These are phyloP conservation scores for Bauhinia variegata DNA, from an alignment of 306 rosid genomes.

Conservation along the genomic window DNA sequence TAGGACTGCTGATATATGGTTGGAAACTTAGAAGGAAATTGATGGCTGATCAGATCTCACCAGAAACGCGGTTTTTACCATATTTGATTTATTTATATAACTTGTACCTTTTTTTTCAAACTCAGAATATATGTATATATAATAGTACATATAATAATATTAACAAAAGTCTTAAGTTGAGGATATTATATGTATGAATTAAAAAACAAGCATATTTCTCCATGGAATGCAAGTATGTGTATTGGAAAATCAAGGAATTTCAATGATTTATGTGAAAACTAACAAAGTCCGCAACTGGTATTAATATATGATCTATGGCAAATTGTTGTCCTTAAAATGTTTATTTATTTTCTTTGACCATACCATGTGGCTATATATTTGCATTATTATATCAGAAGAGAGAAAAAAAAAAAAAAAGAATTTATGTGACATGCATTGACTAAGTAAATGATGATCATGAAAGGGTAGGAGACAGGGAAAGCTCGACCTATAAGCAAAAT, in stretches of 20 bases:
- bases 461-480: too few species aligned
- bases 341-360: constrained; percentile 31
- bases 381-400: too few species aligned
- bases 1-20: constrained; percentile 6
- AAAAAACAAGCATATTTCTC: not conserved
- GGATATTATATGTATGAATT: too few species aligned
- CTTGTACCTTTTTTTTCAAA: not conserved
- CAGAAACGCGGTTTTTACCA: constrained; percentile 70
- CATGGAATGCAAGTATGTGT: not conserved
- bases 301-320: not conserved
- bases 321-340: not conserved
- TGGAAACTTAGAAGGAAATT: constrained; percentile 42
- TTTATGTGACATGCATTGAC: too few species aligned
- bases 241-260: not conserved
- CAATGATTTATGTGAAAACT: not conserved
- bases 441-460: too few species aligned
- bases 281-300: not conserved
- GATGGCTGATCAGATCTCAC: constrained; percentile 53
- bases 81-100: constrained; percentile 31
- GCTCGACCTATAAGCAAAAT: too few species aligned
- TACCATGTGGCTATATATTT: not conserved
- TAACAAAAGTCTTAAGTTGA: not conserved
- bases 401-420: too few species aligned
- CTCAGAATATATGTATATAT: constrained; percentile 3
- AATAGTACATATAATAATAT: too few species aligned